These are phyloP conservation scores for Triticum urartu DNA, from an alignment of 176 grass and related monocot species.

Conservation along the genomic window DNA sequence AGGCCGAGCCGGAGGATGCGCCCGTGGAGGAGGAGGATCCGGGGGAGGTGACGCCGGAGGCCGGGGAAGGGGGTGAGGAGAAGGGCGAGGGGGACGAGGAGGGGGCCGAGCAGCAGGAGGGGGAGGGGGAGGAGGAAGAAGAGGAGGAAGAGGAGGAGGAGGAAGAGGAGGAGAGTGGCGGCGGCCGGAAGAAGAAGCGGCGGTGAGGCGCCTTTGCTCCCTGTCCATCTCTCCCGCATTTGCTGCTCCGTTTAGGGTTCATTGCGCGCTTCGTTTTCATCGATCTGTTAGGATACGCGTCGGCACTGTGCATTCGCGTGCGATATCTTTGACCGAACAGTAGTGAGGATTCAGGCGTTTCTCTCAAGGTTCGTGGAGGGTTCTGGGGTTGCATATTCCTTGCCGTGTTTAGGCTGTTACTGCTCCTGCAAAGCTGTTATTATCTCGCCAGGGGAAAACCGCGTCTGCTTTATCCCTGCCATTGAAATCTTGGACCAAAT, in stretches of 20 bases:
- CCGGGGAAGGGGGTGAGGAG: conserved; percentile 7
- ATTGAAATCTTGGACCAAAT: conserved; percentile 1
- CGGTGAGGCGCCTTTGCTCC: conserved; percentile 51
- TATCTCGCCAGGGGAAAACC: neutral
- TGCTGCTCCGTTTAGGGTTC: neutral
- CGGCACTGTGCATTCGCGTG: neutral
- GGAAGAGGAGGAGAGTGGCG: conserved; percentile 34
- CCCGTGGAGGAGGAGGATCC: conserved; percentile 34
- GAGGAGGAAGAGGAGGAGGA: conserved; percentile 34
- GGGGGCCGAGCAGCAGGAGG: neutral
- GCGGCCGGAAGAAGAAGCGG: conserved; percentile 66
- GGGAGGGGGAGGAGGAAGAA: conserved; percentile 31
- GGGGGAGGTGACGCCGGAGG: conserved; percentile 30
- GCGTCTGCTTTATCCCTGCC: neutral
- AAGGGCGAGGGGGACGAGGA: neutral
- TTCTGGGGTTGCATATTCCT: conserved; percentile 13
- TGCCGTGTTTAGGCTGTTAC: neutral
- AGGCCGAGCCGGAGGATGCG: conserved; percentile 32
- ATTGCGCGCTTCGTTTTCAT: neutral
- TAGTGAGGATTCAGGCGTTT: conserved; percentile 4
- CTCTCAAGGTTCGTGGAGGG: neutral
- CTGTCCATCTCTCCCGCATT: conserved; percentile 15
- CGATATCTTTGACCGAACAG: neutral
- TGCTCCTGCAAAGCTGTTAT: neutral
- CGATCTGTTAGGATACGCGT: conserved; percentile 26